Conservation (phyloP, 225 moss, liverwort and hornwort species). For the Pseudoscleropodium purum region DNA sequence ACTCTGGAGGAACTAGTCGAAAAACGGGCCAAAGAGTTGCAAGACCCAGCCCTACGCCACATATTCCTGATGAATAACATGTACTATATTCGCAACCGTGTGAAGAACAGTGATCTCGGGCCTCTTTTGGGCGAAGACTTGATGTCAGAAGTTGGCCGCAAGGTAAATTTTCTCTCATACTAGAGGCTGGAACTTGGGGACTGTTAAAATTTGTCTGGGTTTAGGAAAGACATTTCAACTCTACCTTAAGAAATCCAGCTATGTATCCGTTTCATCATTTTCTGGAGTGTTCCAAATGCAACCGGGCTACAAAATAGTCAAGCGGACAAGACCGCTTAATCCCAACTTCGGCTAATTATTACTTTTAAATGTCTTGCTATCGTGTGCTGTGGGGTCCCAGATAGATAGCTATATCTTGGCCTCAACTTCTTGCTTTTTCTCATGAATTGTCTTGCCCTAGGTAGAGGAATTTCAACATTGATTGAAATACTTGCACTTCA, state of each 20-base stretch:
- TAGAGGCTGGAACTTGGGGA: neutral
- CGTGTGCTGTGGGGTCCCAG: neutral
- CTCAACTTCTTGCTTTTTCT: neutral
- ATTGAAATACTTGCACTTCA: neutral
- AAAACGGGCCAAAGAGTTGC: slow-evolving; percentile 40
- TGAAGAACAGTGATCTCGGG: slow-evolving; percentile 55
- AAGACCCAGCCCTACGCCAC: slow-evolving; percentile 52
- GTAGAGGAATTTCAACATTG: neutral
- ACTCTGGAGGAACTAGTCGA: slow-evolving; percentile 62
- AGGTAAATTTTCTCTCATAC: slow-evolving; percentile 13
- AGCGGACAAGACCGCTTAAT: neutral
- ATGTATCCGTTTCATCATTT: neutral
- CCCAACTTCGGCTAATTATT: no score
- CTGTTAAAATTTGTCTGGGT: neutral
- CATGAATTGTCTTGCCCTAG: neutral
- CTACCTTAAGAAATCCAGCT: neutral
- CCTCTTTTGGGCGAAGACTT: slow-evolving; percentile 63
- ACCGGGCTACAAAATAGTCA: neutral
- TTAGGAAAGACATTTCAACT: no score
- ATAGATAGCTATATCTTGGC: neutral
- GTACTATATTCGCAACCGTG: slow-evolving; percentile 67
- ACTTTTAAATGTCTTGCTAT: neutral
- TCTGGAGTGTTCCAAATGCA: neutral
- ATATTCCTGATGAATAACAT: slow-evolving; percentile 86
- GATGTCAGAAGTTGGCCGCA: slow-evolving; percentile 52